Conservation (phyloP, 192 early-diverging fungal genomes). For the Bifiguratus adelaidae region DNA sequence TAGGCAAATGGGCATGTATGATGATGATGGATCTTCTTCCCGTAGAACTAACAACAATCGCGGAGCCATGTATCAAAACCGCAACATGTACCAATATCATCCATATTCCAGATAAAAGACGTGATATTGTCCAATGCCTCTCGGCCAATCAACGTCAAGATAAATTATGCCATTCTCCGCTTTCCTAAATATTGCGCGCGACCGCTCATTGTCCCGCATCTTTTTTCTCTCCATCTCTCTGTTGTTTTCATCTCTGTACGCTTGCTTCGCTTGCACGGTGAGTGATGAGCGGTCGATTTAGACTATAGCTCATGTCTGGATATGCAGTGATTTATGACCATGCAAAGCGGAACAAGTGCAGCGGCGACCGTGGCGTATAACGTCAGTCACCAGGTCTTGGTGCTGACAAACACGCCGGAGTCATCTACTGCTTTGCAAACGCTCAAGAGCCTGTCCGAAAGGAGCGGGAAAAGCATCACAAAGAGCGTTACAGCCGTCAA, state of each 20-base stretch:
- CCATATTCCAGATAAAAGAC: no score
- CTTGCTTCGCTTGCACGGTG: conserved; percentile 7
- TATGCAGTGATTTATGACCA: no score
- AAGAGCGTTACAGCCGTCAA: conserved; percentile 17
- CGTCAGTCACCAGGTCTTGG: conserved; percentile 30
- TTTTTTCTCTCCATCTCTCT: not conserved
- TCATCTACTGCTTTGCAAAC: conserved; percentile 17
- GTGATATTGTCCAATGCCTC: no score
- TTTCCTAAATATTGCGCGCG: no score
- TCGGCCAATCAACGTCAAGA: no score
- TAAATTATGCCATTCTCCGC: no score
- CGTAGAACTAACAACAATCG: no score
- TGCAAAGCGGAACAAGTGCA: conserved; percentile 21
- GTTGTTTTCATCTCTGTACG: conserved; percentile 1
- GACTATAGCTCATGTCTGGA: not conserved
- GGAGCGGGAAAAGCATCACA: conserved; percentile 15
- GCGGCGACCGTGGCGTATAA: conserved; percentile 20
- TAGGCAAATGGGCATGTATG: no score
- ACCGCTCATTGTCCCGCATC: no score
- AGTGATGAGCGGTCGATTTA: not conserved
- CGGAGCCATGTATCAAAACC: no score
- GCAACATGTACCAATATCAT: no score
- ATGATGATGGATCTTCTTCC: no score
- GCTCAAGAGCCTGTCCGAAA: conserved; percentile 13
- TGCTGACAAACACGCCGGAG: conserved; percentile 14